These are phyloP conservation scores for Chlorella ohadii DNA, from an alignment of 139 green algal species.

Conservation along the genomic window DNA sequence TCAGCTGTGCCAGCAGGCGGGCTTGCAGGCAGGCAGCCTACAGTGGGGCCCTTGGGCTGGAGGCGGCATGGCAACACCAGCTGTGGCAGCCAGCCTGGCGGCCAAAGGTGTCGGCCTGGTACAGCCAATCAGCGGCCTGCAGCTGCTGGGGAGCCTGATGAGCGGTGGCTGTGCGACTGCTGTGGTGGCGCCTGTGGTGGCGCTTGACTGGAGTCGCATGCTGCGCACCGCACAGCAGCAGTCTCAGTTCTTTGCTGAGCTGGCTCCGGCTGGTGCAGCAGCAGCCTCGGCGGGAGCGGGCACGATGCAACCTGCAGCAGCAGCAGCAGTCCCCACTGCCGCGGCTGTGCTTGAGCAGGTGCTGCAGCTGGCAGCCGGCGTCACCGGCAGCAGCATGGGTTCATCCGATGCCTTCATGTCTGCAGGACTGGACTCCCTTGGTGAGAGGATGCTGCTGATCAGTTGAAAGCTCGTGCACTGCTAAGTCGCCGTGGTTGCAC, in stretches of 20 bases:
- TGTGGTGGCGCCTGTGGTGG: neutral
- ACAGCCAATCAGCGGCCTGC: neutral
- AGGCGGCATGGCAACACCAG: slow-evolving; percentile 81
- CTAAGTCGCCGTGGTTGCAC: too few relatives aligned
- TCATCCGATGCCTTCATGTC: slow-evolving; percentile 43
- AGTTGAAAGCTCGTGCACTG: too few relatives aligned
- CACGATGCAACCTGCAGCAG: neutral
- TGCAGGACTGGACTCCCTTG: slow-evolving; percentile 71
- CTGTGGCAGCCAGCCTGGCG: slow-evolving; percentile 59
- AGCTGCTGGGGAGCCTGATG: slow-evolving; percentile 58
- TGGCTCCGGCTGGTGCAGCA: neutral
- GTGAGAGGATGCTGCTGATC: neutral
- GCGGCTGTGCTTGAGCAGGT: neutral
- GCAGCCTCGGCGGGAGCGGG: neutral
- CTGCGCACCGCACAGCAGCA: slow-evolving; percentile 1
- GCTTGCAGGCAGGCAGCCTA: slow-evolving; percentile 29
- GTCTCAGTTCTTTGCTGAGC: neutral
- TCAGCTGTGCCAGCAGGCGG: neutral
- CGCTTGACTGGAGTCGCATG: slow-evolving; percentile 27
- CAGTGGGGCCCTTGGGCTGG: slow-evolving; percentile 92
- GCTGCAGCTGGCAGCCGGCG: neutral
- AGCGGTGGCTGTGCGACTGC: neutral
- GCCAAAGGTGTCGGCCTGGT: slow-evolving; percentile 71
- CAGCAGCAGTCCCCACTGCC: neutral
- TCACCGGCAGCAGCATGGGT: neutral